Percentiles rank a stretch among this genome's conserved stretches.
These are phyloP conservation scores for Metschnikowia aberdeeniae DNA, from an alignment of 805 yeast genomes.

Conservation along the genomic window DNA sequence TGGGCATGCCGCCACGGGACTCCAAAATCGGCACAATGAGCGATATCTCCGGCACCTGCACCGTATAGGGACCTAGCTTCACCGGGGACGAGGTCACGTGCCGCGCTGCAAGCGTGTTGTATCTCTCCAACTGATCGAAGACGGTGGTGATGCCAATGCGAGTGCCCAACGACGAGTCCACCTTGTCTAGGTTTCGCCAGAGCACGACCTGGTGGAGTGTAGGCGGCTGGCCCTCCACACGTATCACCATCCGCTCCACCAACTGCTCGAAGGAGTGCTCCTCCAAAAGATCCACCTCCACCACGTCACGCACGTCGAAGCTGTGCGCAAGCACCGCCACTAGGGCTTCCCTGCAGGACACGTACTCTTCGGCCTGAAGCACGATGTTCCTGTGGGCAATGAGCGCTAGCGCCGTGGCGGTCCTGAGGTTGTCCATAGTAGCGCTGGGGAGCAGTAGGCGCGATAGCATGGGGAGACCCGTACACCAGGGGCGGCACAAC, in stretches of 20 bases:
- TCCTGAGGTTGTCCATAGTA: slow-evolving; percentile 15
- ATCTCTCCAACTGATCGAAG: slow-evolving; percentile 13
- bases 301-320: slow-evolving; percentile 6
- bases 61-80: slow-evolving; percentile 8
- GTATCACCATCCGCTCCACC: slow-evolving; percentile 10
- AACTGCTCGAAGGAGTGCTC: slow-evolving; percentile 7
- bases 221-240: slow-evolving; percentile 7
- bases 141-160: slow-evolving; percentile 8
- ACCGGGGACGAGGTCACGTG: slow-evolving; percentile 6
- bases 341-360: slow-evolving; percentile 6
- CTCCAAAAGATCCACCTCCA: slow-evolving; percentile 15
- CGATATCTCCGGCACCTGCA: slow-evolving; percentile 9
- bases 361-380: slow-evolving; percentile 10
- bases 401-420: slow-evolving; percentile 14
- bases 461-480: too few relatives aligned
- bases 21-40: slow-evolving; percentile 12
- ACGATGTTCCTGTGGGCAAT: slow-evolving; percentile 11
- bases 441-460: too few relatives aligned
- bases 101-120: slow-evolving; percentile 10
- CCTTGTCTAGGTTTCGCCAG: slow-evolving; percentile 16
- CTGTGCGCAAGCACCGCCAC: background rate
- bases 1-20: slow-evolving; percentile 5
- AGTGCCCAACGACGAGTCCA: slow-evolving; percentile 2
- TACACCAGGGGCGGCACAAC: too few relatives aligned
- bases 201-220: slow-evolving; percentile 11